phyloP scores from a whole-genome alignment of 345 rosid genomes.

The Cardiospermum halicacabum region DNA sequence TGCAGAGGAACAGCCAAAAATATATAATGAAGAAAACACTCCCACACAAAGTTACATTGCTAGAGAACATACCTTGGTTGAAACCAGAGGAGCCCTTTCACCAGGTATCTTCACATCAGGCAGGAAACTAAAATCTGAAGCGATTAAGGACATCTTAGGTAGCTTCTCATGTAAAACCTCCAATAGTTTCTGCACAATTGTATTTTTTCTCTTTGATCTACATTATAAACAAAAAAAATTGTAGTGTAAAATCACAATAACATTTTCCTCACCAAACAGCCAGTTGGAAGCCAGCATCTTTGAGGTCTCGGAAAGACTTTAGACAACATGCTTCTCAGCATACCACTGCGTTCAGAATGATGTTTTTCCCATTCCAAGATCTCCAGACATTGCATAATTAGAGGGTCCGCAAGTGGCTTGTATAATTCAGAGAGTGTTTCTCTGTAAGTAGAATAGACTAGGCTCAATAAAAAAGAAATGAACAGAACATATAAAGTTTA shows the following conservation, averaged over 20 bases:
- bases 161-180: slow-evolving; percentile 76
- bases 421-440: slow-evolving; percentile 58
- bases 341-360: slow-evolving; percentile 23
- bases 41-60: background rate
- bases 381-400: slow-evolving; percentile 66
- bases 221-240: background rate
- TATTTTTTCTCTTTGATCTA: slow-evolving; percentile 3
- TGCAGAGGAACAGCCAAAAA: background rate
- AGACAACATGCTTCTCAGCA: slow-evolving; percentile 55
- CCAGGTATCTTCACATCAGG: slow-evolving; percentile 92
- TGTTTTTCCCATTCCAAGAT: slow-evolving; percentile 46
- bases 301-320: slow-evolving; percentile 77
- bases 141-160: slow-evolving; percentile 95
- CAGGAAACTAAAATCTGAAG: slow-evolving; percentile 91
- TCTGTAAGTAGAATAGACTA: slow-evolving; percentile 31
- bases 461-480: slow-evolving; percentile 16
- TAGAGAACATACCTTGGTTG: slow-evolving; percentile 63
- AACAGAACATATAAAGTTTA: background rate
- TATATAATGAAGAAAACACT: background rate
- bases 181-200: slow-evolving; percentile 61
- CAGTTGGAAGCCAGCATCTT: slow-evolving; percentile 97
- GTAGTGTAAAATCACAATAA: background rate
- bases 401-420: slow-evolving; percentile 70
- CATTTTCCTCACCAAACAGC: slow-evolving; percentile 69
- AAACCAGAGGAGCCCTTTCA: slow-evolving; percentile 93